These are phyloP conservation scores for Apiotrichum mycotoxinovorans DNA, from an alignment of 1,284 basidiomycete genomes.

Conservation along the genomic window DNA sequence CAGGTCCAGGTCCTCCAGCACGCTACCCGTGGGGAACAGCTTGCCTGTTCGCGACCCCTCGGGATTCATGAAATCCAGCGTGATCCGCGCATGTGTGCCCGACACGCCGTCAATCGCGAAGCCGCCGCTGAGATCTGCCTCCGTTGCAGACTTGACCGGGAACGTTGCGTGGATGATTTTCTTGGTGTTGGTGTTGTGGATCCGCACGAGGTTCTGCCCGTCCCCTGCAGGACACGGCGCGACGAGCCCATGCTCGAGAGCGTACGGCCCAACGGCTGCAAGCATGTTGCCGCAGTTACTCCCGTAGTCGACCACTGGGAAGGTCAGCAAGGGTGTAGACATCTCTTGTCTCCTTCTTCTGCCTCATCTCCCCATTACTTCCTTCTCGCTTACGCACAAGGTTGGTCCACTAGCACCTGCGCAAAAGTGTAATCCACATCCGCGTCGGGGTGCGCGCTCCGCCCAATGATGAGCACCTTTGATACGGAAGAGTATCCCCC, in stretches of 20 bases:
- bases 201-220: constrained; percentile 14
- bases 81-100: constrained; percentile 61
- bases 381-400: constrained; percentile 12
- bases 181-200: constrained; percentile 20
- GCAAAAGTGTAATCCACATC: constrained; percentile 36
- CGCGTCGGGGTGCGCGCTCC: constrained; percentile 25
- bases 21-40: constrained; percentile 62
- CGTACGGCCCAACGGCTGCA: constrained; percentile 35
- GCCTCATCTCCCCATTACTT: too few species aligned
- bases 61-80: constrained; percentile 64
- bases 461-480: constrained; percentile 69
- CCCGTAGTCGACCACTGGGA: constrained; percentile 25
- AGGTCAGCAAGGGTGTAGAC: too few species aligned
- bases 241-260: constrained; percentile 25
- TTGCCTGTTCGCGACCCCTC: constrained; percentile 66
- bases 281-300: constrained; percentile 41
- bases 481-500: constrained; percentile 74
- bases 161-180: constrained; percentile 18
- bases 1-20: constrained; percentile 54
- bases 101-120: constrained; percentile 62
- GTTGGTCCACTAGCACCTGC: constrained; percentile 22
- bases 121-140: constrained; percentile 59
- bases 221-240: constrained; percentile 1
- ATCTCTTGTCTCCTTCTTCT: too few species aligned
- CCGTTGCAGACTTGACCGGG: constrained; percentile 30